A percentile compares a stretch with the other conserved stretches of the same genome.
Evolutionary conservation across 2,329 filamentous ascomycete genomes (phyloP).

Genomic region (Clonostachys sp.): DNA sequence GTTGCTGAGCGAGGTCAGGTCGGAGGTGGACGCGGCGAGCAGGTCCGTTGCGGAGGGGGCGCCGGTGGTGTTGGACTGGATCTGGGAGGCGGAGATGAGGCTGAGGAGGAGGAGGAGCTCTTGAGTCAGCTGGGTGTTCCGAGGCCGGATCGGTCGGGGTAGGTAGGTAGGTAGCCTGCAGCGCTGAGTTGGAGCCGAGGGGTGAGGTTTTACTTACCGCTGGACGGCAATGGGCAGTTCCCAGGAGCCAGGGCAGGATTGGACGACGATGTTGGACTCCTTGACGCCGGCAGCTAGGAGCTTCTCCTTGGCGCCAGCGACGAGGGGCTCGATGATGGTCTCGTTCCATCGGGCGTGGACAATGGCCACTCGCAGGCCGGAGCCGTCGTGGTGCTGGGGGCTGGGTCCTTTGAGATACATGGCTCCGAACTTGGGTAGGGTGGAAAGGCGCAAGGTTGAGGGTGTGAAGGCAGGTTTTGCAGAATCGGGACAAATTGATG

Average conservation of each 20-base stretch:
- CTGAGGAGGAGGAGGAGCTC: constrained; percentile 37
- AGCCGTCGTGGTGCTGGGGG: constrained; percentile 59
- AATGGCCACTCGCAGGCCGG: constrained; percentile 82
- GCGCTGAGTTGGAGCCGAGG: background rate
- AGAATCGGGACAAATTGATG: too few species aligned
- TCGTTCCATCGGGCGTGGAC: constrained; percentile 95
- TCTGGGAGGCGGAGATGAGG: constrained; percentile 79
- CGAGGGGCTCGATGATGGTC: constrained; percentile 78
- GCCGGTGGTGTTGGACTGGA: constrained; percentile 66
- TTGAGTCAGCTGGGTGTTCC: background rate
- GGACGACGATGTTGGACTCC: constrained; percentile 81
- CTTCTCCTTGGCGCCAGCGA: constrained; percentile 74
- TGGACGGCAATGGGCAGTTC: constrained; percentile 90
- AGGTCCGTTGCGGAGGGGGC: constrained; percentile 70
- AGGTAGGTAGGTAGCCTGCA: constrained; percentile 5
- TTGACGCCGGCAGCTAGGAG: constrained; percentile 76
- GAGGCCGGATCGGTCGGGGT: background rate
- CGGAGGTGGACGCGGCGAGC: constrained; percentile 62
- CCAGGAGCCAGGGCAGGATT: constrained; percentile 90
- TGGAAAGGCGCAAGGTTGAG: too few species aligned
- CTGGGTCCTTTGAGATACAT: constrained; percentile 54
- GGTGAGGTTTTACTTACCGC: constrained; percentile 47
- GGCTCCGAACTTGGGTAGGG: constrained; percentile 5
- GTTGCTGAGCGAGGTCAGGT: constrained; percentile 50
- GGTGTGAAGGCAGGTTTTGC: too few species aligned